Conservation (phyloP, 2,329 filamentous ascomycete species). For the Penicillium sp. region DNA sequence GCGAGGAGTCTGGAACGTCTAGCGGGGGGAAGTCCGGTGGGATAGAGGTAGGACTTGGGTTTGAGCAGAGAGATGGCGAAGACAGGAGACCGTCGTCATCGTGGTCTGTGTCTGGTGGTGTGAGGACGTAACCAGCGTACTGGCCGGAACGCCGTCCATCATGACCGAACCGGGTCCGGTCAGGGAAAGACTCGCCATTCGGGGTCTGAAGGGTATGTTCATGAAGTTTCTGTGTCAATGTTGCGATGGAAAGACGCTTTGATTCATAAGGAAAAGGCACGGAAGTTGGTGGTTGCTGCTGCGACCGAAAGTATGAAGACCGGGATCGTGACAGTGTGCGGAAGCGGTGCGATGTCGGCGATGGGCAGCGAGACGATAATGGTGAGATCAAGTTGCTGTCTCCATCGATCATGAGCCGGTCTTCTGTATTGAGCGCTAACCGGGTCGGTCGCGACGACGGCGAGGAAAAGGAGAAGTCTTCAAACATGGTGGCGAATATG, state of each 20-base stretch:
- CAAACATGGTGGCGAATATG: constrained; percentile 34
- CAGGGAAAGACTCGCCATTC: constrained; percentile 8
- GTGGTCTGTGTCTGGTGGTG: constrained; percentile 40
- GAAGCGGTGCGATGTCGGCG: constrained; percentile 38
- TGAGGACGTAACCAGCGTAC: constrained; percentile 33
- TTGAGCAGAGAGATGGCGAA: constrained; percentile 55
- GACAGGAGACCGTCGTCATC: constrained; percentile 49
- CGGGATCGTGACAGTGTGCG: constrained; percentile 32
- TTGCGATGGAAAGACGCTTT: constrained; percentile 41
- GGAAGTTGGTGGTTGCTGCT: constrained; percentile 41
- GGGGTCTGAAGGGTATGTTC: constrained; percentile 39
- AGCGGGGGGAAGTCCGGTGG: constrained; percentile 25
- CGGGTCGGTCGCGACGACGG: constrained; percentile 33
- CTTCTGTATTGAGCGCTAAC: constrained; percentile 32
- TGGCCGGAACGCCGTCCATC: constrained; percentile 22
- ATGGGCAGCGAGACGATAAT: constrained; percentile 44
- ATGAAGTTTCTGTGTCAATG: constrained; percentile 41
- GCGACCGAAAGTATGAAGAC: constrained; percentile 35
- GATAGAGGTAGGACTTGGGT: constrained; percentile 31
- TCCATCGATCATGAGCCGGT: constrained; percentile 36
- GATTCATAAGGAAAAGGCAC: constrained; percentile 44
- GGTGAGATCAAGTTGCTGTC: constrained; percentile 42
- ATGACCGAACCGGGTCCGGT: constrained; percentile 9
- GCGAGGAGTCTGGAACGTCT: constrained; percentile 4
- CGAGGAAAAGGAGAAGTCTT: constrained; percentile 44